Base-by-base conservation (phyloP, 2,329 filamentous ascomycete genomes). In the Arthrobotrys sinensis region DNA sequence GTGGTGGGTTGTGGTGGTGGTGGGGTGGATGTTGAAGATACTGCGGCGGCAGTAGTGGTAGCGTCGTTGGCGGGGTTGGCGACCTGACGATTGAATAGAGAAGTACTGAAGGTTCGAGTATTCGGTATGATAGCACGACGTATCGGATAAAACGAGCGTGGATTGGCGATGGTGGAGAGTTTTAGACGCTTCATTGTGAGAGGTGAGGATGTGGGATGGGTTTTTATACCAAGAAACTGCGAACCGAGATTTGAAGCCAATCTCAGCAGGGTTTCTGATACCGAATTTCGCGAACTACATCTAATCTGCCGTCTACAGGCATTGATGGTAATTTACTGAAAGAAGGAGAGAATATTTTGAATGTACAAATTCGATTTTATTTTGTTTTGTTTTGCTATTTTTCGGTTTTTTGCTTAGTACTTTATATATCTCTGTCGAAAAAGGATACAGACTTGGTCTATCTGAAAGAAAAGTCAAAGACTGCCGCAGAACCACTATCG, bases 71-170 rank as follows among this genome's bases (percentile, higher is more conserved):
- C 81, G 45, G 85, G 85, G 28, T 86, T 87, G 16, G 89, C 83
- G 24, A 84, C 83, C 80, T 87, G 86, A 80, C 89, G 88, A 80
- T 89, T 87, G 71, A 80, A 57, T 5, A 12, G 6, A 12, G n/a
- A 45, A 2, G n/a, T 16, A 45, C 86, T 84, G 45, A 83, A 83
- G 36, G 83, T 82, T 28, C 84, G 83, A 67, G 34, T 24, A 21
- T 38, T 48, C 32, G 19, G 62, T 11, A 52, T 19, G 36, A 28
- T 46, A 14, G 28, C 6, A 34, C 34, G 34, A 14, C 12, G 16
- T 1, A 46, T 11, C 1, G 57, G 46, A 4, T 24, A 4, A 21
- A 40, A 55, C 10, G 24, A 34, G 32, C 63, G 71, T 40, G 52
- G 28, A 36, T 24, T 66, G 21, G 66, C 52, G 19, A 69, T 12